phyloP scores from a whole-genome alignment of 805 yeast species.

The Yarrowia bubula region DNA sequence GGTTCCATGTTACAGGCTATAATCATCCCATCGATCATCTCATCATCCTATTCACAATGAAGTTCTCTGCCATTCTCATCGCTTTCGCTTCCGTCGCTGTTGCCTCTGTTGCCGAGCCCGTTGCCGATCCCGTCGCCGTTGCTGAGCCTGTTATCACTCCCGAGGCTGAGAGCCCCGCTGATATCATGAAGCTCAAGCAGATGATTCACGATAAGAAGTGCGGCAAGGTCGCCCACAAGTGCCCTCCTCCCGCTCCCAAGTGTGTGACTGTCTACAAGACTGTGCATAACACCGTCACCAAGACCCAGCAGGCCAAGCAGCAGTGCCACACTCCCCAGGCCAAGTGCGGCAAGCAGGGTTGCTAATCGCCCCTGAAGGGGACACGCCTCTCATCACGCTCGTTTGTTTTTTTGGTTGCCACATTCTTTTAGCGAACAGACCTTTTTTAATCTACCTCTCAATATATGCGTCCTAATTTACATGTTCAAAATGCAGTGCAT shows the following conservation, averaged over 20 bases:
- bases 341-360: conserved; percentile 5
- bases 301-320: conserved; percentile 6
- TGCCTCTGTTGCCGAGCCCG: conserved; percentile 3
- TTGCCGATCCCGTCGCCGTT: background rate
- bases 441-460: background rate
- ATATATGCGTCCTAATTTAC: background rate
- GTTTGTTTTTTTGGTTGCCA: background rate
- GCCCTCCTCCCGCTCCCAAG: conserved; percentile 19
- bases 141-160: background rate
- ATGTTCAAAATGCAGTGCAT: background rate
- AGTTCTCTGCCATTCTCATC: conserved; percentile 4
- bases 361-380: background rate
- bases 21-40: background rate
- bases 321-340: background rate
- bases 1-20: background rate
- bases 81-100: conserved; percentile 3
- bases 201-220: conserved; percentile 12
- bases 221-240: conserved; percentile 3
- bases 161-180: conserved; percentile 1
- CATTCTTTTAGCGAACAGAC: background rate
- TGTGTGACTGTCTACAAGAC: conserved; percentile 1
- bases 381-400: background rate
- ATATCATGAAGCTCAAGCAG: conserved; percentile 5
- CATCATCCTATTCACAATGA: background rate
- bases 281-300: conserved; percentile 10